Evolutionary conservation across 257 asterid species (phyloP).

Genomic region (Plantago ovata): DNA sequence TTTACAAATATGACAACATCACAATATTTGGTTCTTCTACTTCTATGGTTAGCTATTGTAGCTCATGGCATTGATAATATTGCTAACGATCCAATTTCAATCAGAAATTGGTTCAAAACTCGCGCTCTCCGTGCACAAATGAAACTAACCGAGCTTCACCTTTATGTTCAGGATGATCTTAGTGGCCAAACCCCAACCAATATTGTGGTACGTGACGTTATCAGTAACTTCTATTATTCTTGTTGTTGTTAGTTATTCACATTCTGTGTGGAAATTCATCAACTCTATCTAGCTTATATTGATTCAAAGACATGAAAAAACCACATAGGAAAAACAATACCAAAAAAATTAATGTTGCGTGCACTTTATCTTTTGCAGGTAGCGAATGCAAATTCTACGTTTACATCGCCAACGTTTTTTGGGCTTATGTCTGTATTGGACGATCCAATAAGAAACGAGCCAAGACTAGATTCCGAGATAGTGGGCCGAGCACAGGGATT

Average conservation of each 20-base stretch:
- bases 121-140: slow-evolving; percentile 1
- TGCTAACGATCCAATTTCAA: too few species aligned
- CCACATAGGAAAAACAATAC: too few species aligned
- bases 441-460: slow-evolving; percentile 27
- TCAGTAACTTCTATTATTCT: too few species aligned
- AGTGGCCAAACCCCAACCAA: slow-evolving; percentile 22
- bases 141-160: slow-evolving; percentile 23
- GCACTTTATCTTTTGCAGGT: slow-evolving; percentile 5
- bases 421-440: slow-evolving; percentile 24
- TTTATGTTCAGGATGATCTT: slow-evolving; percentile 30
- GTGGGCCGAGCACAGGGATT: slow-evolving; percentile 42
- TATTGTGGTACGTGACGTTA: not conserved
- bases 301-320: too few species aligned
- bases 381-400: slow-evolving; percentile 22
- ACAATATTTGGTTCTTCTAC: not conserved
- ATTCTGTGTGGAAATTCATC: too few species aligned
- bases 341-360: too few species aligned
- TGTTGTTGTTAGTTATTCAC: too few species aligned
- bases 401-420: slow-evolving; percentile 19
- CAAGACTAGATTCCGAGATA: slow-evolving; percentile 21
- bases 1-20: slow-evolving; percentile 4
- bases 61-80: not conserved
- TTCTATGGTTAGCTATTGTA: slow-evolving; percentile 7
- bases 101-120: not conserved
- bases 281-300: too few species aligned